A percentile compares a stretch with the other conserved stretches of the same genome.
Evolutionary conservation across 108 stramenopile genomes (phyloP).

Genomic region (Nitzschia sp.): DNA sequence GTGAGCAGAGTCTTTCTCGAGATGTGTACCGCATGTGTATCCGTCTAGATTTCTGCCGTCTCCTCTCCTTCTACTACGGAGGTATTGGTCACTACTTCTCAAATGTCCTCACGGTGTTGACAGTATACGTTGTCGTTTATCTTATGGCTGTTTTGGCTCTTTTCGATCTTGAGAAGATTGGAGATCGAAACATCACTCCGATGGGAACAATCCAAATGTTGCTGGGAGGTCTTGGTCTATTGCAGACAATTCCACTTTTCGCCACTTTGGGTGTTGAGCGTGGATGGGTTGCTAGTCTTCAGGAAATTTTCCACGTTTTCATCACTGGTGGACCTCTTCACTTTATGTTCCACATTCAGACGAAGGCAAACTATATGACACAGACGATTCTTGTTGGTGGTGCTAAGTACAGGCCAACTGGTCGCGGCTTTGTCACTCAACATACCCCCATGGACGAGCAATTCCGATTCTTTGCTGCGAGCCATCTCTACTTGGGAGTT

Average conservation of each 20-base stretch:
- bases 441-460: conserved; percentile 95
- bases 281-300: conserved; percentile 85
- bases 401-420: conserved; percentile 95
- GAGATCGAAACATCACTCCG: conserved; percentile 89
- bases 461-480: conserved; percentile 95
- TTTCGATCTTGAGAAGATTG: conserved; percentile 90
- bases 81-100: conserved; percentile 98
- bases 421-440: conserved; percentile 98
- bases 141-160: conserved; percentile 89
- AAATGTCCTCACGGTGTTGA: conserved; percentile 91
- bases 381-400: conserved; percentile 98
- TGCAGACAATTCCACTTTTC: conserved; percentile 96
- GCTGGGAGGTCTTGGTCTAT: conserved; percentile 87
- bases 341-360: conserved; percentile 99
- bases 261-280: conserved; percentile 95
- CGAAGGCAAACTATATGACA: conserved; percentile 94
- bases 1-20: conserved; percentile 95
- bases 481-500: conserved; percentile 96
- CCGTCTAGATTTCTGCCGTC: conserved; percentile 95
- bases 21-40: conserved; percentile 93
- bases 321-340: conserved; percentile 95
- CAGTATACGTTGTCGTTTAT: conserved; percentile 93
- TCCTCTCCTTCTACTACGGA: conserved; percentile 96
- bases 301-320: conserved; percentile 90
- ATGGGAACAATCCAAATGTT: conserved; percentile 95